These are phyloP conservation scores for Scalesia atractyloides DNA, from an alignment of 129 eudicot species.

Conservation along the genomic window DNA sequence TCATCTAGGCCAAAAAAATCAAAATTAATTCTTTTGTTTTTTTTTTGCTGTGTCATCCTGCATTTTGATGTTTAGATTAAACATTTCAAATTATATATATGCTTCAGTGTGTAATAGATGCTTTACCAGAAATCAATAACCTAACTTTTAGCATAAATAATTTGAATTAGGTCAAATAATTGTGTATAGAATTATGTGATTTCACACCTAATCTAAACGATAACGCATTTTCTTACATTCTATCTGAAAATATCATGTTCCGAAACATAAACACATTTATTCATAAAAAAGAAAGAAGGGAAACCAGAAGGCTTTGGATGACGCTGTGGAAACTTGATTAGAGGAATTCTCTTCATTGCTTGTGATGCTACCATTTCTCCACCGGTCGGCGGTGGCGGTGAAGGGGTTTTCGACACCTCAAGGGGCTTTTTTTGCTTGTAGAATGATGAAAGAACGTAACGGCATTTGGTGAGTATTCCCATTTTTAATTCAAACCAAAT, in stretches of 20 bases:
- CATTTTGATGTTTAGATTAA: background rate
- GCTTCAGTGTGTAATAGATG: background rate
- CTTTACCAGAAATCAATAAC: background rate
- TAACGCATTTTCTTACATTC: background rate
- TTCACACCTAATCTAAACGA: background rate
- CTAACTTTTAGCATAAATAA: background rate
- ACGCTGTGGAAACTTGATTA: conserved; percentile 72
- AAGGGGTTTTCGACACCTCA: too few species aligned
- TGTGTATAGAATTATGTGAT: too few species aligned
- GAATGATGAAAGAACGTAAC: too few species aligned
- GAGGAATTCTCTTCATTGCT: conserved; percentile 77
- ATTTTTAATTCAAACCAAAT: too few species aligned
- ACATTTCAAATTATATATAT: background rate
- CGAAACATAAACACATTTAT: background rate
- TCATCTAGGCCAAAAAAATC: background rate
- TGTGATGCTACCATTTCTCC: conserved; percentile 42
- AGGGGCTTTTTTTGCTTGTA: too few species aligned
- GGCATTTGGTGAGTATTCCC: too few species aligned
- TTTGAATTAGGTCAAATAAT: background rate
- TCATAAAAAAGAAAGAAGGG: background rate
- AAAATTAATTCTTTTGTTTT: too few species aligned
- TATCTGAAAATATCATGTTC: background rate
- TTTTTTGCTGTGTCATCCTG: background rate
- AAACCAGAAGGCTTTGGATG: conserved; percentile 61
- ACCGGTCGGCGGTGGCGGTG: background rate